Conservation (phyloP, 345 rosid genomes). For the Ailanthus altissimus region DNA sequence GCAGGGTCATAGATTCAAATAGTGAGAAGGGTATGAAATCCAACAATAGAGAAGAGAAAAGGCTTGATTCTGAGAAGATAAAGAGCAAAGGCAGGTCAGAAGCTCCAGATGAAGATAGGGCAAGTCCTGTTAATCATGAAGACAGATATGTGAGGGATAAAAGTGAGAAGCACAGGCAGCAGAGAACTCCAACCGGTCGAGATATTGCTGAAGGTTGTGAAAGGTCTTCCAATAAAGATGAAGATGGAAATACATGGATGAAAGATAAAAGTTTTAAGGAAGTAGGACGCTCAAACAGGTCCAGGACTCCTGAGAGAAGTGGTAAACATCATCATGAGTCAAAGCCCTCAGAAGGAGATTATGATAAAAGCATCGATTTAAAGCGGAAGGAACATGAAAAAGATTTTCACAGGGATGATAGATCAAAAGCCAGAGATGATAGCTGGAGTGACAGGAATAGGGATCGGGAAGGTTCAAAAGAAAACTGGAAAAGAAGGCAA, state of each 20-base stretch:
- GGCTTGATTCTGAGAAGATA: constrained; percentile 50
- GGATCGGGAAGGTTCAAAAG: constrained; percentile 72
- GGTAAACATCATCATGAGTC: constrained; percentile 63
- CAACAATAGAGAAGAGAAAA: constrained; percentile 66
- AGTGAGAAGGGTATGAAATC: constrained; percentile 62
- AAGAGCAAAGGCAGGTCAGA: constrained; percentile 60
- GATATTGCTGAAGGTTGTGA: constrained; percentile 59
- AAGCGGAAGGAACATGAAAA: constrained; percentile 53
- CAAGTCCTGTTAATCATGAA: constrained; percentile 55
- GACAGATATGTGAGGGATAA: constrained; percentile 56
- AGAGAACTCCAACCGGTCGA: constrained; percentile 48
- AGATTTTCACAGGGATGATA: constrained; percentile 56
- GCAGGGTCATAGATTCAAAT: constrained; percentile 43
- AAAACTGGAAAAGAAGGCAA: constrained; percentile 76
- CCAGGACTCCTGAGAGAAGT: constrained; percentile 74
- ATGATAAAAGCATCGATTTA: constrained; percentile 48
- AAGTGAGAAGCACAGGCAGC: constrained; percentile 56
- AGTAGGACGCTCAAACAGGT: constrained; percentile 52
- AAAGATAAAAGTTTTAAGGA: constrained; percentile 59
- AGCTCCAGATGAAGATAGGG: constrained; percentile 59
- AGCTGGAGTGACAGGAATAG: constrained; percentile 62
- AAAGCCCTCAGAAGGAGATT: constrained; percentile 53
- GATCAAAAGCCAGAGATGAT: constrained; percentile 72
- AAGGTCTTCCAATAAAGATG: constrained; percentile 53
- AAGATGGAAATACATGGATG: constrained; percentile 55